phyloP scores from a whole-genome alignment of 225 moss, liverwort and hornwort species.

The Neckera pumila region DNA sequence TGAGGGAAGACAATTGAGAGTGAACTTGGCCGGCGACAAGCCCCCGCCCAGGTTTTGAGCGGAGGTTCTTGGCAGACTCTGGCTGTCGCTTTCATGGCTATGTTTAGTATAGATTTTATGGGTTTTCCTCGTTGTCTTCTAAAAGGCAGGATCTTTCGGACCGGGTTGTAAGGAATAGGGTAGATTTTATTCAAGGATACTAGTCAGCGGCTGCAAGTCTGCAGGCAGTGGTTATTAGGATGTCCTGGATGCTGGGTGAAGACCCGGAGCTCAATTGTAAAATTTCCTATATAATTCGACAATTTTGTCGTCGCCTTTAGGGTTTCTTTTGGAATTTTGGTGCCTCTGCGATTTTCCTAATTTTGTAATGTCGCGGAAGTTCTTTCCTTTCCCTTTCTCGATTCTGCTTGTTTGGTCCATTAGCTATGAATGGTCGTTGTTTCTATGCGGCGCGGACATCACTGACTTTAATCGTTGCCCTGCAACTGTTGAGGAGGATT shows the following conservation, averaged over 20 bases:
- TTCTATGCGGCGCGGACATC: background rate
- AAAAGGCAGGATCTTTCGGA: background rate
- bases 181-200: background rate
- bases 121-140: background rate
- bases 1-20: constrained; percentile 35
- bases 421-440: background rate
- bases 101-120: background rate
- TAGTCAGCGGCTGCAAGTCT: background rate
- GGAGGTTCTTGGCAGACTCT: background rate
- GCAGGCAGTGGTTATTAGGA: background rate
- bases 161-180: background rate
- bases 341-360: background rate
- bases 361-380: too few species aligned
- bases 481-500: background rate
- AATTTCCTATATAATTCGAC: background rate
- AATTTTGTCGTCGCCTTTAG: background rate
- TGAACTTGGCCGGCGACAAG: constrained; percentile 42
- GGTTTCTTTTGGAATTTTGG: background rate
- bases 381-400: too few species aligned
- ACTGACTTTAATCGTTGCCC: background rate
- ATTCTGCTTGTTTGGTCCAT: background rate
- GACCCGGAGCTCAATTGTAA: background rate
- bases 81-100: background rate
- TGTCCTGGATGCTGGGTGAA: background rate
- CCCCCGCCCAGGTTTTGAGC: constrained; percentile 21